A percentile compares a stretch with the other conserved stretches of the same genome.
phyloP scores from a whole-genome alignment of 495 filamentous ascomycete species.

The Penicillium macrosclerotiorum region DNA sequence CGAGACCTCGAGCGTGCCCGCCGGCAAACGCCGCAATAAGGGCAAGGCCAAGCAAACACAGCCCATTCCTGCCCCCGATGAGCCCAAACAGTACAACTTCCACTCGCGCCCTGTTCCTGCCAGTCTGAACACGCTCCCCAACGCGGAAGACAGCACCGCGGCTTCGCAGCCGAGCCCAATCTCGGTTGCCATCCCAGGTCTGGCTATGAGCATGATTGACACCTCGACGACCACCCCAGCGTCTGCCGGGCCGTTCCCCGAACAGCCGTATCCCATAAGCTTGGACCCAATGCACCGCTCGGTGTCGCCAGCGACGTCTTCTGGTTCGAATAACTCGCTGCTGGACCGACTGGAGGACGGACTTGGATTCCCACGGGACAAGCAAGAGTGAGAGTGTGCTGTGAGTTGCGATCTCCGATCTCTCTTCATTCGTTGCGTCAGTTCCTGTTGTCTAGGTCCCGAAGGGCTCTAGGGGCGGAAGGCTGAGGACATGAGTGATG shows the following conservation, averaged over 20 bases:
- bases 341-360: constrained; percentile 18
- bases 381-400: background rate
- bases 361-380: constrained; percentile 12
- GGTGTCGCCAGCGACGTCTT: constrained; percentile 7
- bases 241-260: too few relatives aligned
- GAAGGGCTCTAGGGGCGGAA: too few relatives aligned
- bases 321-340: constrained; percentile 12
- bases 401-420: background rate
- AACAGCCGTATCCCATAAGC: too few relatives aligned
- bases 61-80: background rate
- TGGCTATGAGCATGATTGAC: too few relatives aligned
- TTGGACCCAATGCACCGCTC: background rate
- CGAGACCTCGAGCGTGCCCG: too few relatives aligned
- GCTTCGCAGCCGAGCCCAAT: too few relatives aligned
- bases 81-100: background rate
- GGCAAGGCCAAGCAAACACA: background rate
- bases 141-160: too few relatives aligned
- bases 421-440: background rate
- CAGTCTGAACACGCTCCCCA: too few relatives aligned
- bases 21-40: background rate
- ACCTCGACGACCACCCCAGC: too few relatives aligned
- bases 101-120: too few relatives aligned
- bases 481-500: too few relatives aligned
- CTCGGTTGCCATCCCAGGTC: too few relatives aligned
- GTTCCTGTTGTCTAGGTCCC: background rate